Base-by-base conservation (phyloP, 2,329 filamentous ascomycete genomes). In the Albifimbria verrucaria region DNA sequence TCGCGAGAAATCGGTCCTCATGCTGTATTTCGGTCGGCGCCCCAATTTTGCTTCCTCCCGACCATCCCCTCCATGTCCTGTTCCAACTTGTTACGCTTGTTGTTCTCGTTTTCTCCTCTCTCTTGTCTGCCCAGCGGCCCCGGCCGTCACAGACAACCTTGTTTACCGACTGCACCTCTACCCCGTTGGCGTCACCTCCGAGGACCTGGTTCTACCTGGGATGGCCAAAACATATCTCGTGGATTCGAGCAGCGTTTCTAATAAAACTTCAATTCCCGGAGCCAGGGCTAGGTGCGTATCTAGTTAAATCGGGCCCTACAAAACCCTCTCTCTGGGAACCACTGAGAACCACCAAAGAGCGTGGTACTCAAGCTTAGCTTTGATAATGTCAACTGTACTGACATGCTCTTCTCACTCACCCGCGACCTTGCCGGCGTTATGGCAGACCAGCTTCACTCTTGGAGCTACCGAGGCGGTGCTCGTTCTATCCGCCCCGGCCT, bases 401-500 rank as follows among this genome's bases (percentile, higher is more conserved):
- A 63, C 9, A 64, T 69, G 7, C 56, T 68, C 20, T 58, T 62
- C 10, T 55, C 67, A 7, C 48, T 70, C 22, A 61, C 64, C 10
- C 62, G 64, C 39, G 67, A 70, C 48, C 61, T 70, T 12, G 65
- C 70, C 26, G 59, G 59, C 11, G 59, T 65, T 20, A 62, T 66
- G 21, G 58, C 62, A 5, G 59, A 64, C 21, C 64, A 61, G 52
- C 65, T 68, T 52, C 61, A 67, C 18, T 57, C 58, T n/a, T 52
- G 68, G 36, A 66, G 65, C 12, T 63, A 61, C 48, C 55, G 62
- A 9, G 60, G 59, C 24, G 59, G 56, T 25, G 59, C 60, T 12
- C 53, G 58, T n/a, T 63, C 65, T 48, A 63, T 68, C 49, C 54
- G 62, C 15, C 60, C 60, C 24, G 65, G 64, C 11, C 49, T 69